These are phyloP conservation scores for Angomonas deanei DNA, from an alignment of 208 protist species.

Conservation along the genomic window DNA sequence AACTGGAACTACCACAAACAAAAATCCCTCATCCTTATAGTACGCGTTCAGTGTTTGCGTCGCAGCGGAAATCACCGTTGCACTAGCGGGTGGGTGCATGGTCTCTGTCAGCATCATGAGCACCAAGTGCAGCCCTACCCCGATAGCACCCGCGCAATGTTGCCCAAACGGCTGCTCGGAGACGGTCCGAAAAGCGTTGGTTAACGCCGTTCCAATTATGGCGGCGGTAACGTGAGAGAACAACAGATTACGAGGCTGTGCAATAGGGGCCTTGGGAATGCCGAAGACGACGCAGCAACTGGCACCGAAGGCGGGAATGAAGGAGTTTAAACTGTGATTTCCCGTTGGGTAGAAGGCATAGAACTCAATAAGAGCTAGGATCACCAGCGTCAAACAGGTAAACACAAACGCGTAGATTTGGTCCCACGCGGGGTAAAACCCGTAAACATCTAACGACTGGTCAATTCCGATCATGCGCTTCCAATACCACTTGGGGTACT, in stretches of 20 bases:
- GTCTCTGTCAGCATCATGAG: conserved; percentile 63
- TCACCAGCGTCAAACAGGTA: conserved; percentile 32
- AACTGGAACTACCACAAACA: conserved; percentile 52
- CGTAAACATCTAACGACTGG: conserved; percentile 41
- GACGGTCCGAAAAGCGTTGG: conserved; percentile 48
- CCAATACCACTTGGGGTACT: conserved; percentile 52
- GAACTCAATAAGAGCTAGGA: conserved; percentile 46
- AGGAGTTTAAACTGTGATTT: conserved; percentile 35
- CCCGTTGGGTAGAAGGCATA: conserved; percentile 43
- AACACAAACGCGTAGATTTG: conserved; percentile 48
- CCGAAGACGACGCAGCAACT: conserved; percentile 44
- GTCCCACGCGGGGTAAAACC: conserved; percentile 41
- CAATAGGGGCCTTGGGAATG: conserved; percentile 40
- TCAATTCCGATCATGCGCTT: conserved; percentile 47
- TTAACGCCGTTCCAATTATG: conserved; percentile 42
- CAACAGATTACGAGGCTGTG: conserved; percentile 55
- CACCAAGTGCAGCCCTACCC: conserved; percentile 44
- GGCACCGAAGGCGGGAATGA: conserved; percentile 56
- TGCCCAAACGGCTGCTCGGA: conserved; percentile 33
- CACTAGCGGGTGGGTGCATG: conserved; percentile 57
- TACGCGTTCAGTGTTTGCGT: conserved; percentile 33
- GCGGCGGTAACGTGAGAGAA: conserved; percentile 49
- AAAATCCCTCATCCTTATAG: conserved; percentile 54
- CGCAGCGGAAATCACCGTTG: conserved; percentile 53
- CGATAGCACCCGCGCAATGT: conserved; percentile 49